Conservation (phyloP, 1,284 basidiomycete species). For the Ceratobasidium theobromae region DNA sequence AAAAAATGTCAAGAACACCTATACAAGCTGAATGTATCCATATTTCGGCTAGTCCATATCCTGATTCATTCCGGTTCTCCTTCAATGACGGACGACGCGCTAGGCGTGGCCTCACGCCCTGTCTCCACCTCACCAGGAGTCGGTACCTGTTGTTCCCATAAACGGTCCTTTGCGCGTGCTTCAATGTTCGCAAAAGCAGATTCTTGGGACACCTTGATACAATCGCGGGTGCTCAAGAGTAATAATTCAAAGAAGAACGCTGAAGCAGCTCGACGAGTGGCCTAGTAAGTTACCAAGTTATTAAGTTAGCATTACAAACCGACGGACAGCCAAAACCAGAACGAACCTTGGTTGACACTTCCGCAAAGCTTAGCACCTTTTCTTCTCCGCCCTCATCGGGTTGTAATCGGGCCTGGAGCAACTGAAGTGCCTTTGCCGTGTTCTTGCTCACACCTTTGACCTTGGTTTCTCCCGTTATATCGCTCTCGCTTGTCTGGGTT, state of each 20-base stretch:
- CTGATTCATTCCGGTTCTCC: conserved; percentile 13
- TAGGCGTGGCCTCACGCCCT: conserved; percentile 26
- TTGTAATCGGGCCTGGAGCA: conserved; percentile 77
- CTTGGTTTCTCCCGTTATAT: conserved; percentile 49
- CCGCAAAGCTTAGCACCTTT: conserved; percentile 69
- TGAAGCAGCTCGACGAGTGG: conserved; percentile 86
- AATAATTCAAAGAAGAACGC: conserved; percentile 98
- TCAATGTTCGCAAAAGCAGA: conserved; percentile 80
- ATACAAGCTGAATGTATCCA: background rate
- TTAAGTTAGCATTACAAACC: no score
- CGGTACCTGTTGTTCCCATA: conserved; percentile 57
- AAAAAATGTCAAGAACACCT: background rate
- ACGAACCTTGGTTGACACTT: conserved; percentile 69
- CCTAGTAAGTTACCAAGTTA: conserved; percentile 49
- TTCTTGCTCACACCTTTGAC: conserved; percentile 84
- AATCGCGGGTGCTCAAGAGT: conserved; percentile 90
- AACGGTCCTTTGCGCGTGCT: conserved; percentile 75
- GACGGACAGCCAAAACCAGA: background rate
- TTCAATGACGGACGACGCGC: conserved; percentile 23
- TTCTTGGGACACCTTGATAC: conserved; percentile 75
- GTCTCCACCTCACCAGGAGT: conserved; percentile 13
- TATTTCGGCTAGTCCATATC: no score
- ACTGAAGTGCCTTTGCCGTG: conserved; percentile 83
- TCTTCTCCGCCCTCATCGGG: conserved; percentile 49
- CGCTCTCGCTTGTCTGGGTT: conserved; percentile 52